Evolutionary conservation across 2,329 filamentous ascomycete genomes (phyloP).

Genomic region (Colletotrichum gloeosporioides): DNA sequence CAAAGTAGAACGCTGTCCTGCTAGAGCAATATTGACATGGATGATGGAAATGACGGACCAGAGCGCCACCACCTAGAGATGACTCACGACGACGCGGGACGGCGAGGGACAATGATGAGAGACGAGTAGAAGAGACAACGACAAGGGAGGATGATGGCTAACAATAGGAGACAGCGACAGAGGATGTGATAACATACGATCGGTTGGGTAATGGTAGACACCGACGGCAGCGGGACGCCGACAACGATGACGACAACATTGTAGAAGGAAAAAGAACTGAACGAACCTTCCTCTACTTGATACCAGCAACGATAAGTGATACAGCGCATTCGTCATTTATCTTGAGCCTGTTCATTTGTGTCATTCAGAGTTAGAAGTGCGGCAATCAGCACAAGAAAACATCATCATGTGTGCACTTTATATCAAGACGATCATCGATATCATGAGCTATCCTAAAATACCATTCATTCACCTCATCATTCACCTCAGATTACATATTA

Average conservation of each 20-base stretch:
- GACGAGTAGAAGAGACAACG: rapidly evolving
- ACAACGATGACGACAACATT: background rate
- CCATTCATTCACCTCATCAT: rapidly evolving
- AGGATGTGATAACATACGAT: background rate
- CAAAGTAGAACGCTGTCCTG: background rate
- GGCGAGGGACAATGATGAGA: background rate
- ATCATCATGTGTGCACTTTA: no score
- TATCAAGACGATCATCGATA: background rate
- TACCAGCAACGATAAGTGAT: background rate
- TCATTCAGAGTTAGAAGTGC: no score
- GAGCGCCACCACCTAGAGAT: background rate
- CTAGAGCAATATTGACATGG: no score
- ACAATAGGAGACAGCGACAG: rapidly evolving
- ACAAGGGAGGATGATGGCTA: background rate
- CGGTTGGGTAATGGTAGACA: rapidly evolving
- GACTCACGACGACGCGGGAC: background rate
- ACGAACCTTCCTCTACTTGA: background rate
- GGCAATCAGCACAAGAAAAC: background rate
- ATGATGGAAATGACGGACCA: no score
- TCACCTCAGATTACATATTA: background rate
- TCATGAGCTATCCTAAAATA: background rate
- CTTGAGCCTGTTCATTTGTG: background rate
- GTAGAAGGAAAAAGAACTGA: background rate
- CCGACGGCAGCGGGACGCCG: background rate
- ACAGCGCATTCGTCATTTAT: background rate